Evolutionary conservation across 2,329 filamentous ascomycete genomes (phyloP), one percentile per base, ranked within the genome.

Genomic region (Trichoderma semiorbis): DNA sequence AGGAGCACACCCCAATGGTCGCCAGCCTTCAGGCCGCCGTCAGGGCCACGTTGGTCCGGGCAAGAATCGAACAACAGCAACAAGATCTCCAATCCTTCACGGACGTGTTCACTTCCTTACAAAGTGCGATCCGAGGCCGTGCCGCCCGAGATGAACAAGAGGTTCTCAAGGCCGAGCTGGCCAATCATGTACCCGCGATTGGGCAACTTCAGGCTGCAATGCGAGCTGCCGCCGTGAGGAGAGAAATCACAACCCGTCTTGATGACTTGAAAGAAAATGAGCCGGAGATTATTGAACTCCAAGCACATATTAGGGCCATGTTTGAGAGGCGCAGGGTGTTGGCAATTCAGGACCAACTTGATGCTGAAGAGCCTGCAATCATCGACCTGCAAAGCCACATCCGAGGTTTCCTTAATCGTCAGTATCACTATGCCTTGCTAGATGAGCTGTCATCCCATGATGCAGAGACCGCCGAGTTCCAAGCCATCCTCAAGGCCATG

Each of bases 401-500:
- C 30, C 87, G 93, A 74, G 93, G 91, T n/a, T 89, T 85, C 75
- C 79, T 91, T n/a, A n/a, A 18, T 86, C 88, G 93, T 71, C 84
- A 90, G 73, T 81, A 87, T 60, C 88, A 92, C 43, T 82, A 84
- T 62, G 84, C 86, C 3, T 85, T 95, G 58, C 86, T 97, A 16
- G 88, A 91, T 18, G 87, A 92, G 55, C 88, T 98, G 30, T 84
- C 90, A 66, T 89, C 90, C 2, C 89, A 93, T 75, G 89, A 91
- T 47, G 84, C 89, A 0, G 88, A 90, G 73, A 88, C 95, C 50
- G 83, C 89, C 28, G 83, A 90, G 36, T 85, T 98, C 3, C 96
- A 99, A 81, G 90, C 90, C 32, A 83, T 95, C 8, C 86, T 90
- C 36, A 89, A 95, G 72, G 95, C 93, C 1, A 93, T 97, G 87